These are phyloP conservation scores for Grammothele lineata DNA, from an alignment of 768 basidiomycete genomes.

Conservation along the genomic window DNA sequence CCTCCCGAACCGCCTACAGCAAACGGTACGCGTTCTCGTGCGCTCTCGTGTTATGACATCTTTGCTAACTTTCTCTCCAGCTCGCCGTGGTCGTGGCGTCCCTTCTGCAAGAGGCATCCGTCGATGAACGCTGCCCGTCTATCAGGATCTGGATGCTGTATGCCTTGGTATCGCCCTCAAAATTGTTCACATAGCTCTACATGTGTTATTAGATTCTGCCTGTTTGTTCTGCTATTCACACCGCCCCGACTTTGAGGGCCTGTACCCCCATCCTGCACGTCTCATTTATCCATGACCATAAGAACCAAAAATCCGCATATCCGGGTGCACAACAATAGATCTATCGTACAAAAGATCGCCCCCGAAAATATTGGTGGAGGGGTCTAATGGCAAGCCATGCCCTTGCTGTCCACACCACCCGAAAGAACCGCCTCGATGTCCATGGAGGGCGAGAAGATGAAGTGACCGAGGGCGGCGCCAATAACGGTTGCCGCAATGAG, in stretches of 20 bases:
- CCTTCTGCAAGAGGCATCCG: slow-evolving; percentile 75
- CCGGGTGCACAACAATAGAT: too few species aligned
- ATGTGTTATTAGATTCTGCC: slow-evolving; percentile 21
- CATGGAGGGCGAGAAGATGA: slow-evolving; percentile 63
- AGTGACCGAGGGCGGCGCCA: slow-evolving; percentile 83
- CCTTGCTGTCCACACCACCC: slow-evolving; percentile 43
- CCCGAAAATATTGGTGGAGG: too few species aligned
- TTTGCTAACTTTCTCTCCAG: slow-evolving; percentile 34
- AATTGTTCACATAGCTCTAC: slow-evolving; percentile 19
- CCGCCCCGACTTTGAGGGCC: too few species aligned
- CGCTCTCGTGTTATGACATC: background rate
- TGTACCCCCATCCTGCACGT: too few species aligned
- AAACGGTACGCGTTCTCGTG: slow-evolving; percentile 53
- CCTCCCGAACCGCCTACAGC: slow-evolving; percentile 41
- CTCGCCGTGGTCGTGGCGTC: slow-evolving; percentile 84
- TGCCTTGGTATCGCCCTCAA: slow-evolving; percentile 13
- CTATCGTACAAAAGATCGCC: too few species aligned
- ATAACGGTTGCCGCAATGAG: slow-evolving; percentile 77
- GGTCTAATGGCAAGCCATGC: slow-evolving; percentile 80
- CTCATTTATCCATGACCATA: too few species aligned
- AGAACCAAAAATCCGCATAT: background rate
- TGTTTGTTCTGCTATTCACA: background rate
- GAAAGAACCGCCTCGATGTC: slow-evolving; percentile 56
- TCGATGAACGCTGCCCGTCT: slow-evolving; percentile 44
- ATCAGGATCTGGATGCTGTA: slow-evolving; percentile 13